phyloP scores from a whole-genome alignment of 306 rosid genomes.

The Styphnolobium japonicum region DNA sequence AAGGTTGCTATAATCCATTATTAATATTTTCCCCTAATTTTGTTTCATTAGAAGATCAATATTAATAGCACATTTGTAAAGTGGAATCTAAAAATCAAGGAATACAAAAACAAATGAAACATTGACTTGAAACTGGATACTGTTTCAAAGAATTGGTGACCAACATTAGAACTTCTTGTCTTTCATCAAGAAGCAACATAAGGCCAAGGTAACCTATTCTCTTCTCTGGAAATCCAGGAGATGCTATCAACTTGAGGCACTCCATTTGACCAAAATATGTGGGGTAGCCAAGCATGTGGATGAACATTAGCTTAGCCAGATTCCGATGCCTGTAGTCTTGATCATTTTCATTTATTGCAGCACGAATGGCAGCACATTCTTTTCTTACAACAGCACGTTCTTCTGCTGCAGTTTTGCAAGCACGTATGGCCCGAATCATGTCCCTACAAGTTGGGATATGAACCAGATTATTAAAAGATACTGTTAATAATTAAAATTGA shows the following conservation, averaged over 20 bases:
- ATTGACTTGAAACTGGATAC: slow-evolving; percentile 65
- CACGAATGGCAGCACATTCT: slow-evolving; percentile 99
- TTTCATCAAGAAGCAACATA: slow-evolving; percentile 99
- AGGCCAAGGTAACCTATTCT: slow-evolving; percentile 99
- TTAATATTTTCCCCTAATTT: slow-evolving; percentile 20
- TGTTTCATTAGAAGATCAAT: slow-evolving; percentile 22
- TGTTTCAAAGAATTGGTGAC: slow-evolving; percentile 97
- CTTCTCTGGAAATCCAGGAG: slow-evolving; percentile 97
- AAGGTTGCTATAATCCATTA: slow-evolving; percentile 46
- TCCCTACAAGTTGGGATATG: slow-evolving; percentile 60
- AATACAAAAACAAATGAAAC: slow-evolving; percentile 10
- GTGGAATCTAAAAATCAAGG: neutral
- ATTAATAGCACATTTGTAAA: slow-evolving; percentile 4
- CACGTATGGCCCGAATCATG: slow-evolving; percentile 98
- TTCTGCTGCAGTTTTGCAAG: slow-evolving; percentile 99
- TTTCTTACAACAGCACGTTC: slow-evolving; percentile 95
- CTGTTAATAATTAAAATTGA: neutral
- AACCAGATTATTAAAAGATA: slow-evolving; percentile 22
- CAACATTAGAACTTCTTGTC: slow-evolving; percentile 99
- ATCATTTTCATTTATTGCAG: slow-evolving; percentile 87
- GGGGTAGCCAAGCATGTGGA: slow-evolving; percentile 99
- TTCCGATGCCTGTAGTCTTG: slow-evolving; percentile 84
- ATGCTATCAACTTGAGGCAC: slow-evolving; percentile 91
- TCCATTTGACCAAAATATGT: slow-evolving; percentile 99
- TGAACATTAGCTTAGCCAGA: slow-evolving; percentile 98